Evolutionary conservation across 1,284 basidiomycete species (phyloP).

Genomic region (Tilletia caries): DNA sequence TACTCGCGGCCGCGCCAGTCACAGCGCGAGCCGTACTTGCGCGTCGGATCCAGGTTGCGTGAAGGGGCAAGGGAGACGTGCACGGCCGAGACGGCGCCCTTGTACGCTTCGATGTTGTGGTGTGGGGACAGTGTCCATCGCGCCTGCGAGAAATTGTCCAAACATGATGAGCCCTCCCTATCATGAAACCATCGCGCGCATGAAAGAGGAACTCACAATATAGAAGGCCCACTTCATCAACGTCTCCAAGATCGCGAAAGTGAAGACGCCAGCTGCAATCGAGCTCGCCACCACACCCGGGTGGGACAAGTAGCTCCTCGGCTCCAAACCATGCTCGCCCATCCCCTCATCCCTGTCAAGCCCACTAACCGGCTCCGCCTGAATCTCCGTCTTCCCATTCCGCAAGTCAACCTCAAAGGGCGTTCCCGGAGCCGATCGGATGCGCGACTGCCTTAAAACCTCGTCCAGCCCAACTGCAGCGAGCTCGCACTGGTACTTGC

Average conservation of each 20-base stretch:
- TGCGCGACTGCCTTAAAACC: slow-evolving; percentile 30
- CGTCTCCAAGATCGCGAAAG: slow-evolving; percentile 28
- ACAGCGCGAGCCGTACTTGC: slow-evolving; percentile 45
- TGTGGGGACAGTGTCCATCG: slow-evolving; percentile 49
- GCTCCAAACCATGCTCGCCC: slow-evolving; percentile 23
- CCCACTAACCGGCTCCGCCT: not conserved
- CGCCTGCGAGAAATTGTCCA: slow-evolving; percentile 21
- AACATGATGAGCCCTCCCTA: not conserved
- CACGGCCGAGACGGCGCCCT: slow-evolving; percentile 47
- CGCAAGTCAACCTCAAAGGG: slow-evolving; percentile 23
- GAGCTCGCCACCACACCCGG: slow-evolving; percentile 53
- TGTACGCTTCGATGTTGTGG: slow-evolving; percentile 49
- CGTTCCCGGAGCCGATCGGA: slow-evolving; percentile 34
- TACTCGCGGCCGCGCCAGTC: slow-evolving; percentile 47
- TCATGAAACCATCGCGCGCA: no score
- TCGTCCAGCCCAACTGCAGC: slow-evolving; percentile 49
- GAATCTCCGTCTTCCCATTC: not conserved
- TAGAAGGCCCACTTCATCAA: slow-evolving; percentile 47
- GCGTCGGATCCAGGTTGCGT: slow-evolving; percentile 30
- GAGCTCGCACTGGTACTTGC: slow-evolving; percentile 54
- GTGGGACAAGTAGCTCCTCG: slow-evolving; percentile 46
- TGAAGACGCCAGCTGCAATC: slow-evolving; percentile 50
- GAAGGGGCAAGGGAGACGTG: slow-evolving; percentile 42
- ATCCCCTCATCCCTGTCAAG: not conserved
- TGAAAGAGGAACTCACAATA: slow-evolving; percentile 29